These are phyloP conservation scores for Cenchrus fungigraminus DNA, from an alignment of 176 grass and related monocot genomes.

Conservation along the genomic window DNA sequence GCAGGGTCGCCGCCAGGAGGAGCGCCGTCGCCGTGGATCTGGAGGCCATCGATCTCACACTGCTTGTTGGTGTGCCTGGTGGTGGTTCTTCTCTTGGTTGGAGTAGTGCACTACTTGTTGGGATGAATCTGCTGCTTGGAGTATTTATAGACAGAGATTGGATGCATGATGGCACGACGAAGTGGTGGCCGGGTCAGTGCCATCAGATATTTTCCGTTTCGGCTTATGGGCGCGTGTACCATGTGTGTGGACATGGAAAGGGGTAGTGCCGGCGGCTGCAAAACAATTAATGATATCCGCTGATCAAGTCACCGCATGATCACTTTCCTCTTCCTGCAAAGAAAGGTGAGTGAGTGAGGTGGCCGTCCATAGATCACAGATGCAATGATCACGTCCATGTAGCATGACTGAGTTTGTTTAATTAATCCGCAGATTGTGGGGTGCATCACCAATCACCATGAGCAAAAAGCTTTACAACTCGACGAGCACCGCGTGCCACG, in stretches of 20 bases:
- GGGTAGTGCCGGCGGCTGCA: constrained; percentile 1
- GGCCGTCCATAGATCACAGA: not conserved
- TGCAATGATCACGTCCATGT: not conserved
- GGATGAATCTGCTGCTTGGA: not conserved
- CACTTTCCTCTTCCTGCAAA: not conserved
- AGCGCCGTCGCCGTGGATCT: not conserved
- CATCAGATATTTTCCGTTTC: constrained; percentile 34
- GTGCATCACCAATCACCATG: no score
- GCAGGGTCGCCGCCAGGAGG: constrained; percentile 24
- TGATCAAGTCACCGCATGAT: not conserved
- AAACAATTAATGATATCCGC: constrained; percentile 16
- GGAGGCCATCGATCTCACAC: not conserved
- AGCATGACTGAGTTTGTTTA: not conserved
- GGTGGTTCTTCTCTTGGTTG: not conserved
- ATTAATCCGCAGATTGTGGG: not conserved
- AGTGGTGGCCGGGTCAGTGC: not conserved
- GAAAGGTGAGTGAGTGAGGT: not conserved
- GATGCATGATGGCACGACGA: not conserved
- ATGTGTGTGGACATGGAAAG: constrained; percentile 28
- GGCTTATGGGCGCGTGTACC: not conserved
- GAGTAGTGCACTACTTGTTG: not conserved
- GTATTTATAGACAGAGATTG: constrained; percentile 34
- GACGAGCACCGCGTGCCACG: constrained; percentile 1
- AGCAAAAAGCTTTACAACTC: constrained; percentile 37
- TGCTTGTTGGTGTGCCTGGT: no score